Evolutionary conservation across 371 early-diverging fungal species (phyloP).

Genomic region (Rhizopus sp.): DNA sequence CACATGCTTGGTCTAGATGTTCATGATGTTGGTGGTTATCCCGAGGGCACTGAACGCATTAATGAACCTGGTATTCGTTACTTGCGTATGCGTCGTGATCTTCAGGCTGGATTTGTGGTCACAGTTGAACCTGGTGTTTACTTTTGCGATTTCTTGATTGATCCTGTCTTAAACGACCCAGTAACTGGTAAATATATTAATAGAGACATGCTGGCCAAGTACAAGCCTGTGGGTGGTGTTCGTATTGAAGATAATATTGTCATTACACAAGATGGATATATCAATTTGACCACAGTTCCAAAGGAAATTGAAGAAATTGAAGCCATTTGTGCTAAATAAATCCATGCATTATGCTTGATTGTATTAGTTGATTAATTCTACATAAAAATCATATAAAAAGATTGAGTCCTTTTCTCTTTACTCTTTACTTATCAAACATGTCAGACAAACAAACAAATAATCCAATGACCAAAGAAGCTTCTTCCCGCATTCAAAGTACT

Average conservation of each 20-base stretch:
- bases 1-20: constrained; percentile 79
- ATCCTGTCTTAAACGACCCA: constrained; percentile 58
- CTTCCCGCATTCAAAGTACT: constrained; percentile 16
- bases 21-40: constrained; percentile 92
- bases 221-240: constrained; percentile 86
- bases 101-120: constrained; percentile 82
- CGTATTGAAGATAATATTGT: constrained; percentile 92
- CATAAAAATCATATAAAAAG: no score
- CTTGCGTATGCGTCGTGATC: constrained; percentile 83
- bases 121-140: constrained; percentile 94
- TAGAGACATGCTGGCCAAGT: constrained; percentile 67
- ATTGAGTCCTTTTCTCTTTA: no score
- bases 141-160: constrained; percentile 62
- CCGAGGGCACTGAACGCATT: constrained; percentile 76
- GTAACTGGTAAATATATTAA: constrained; percentile 67
- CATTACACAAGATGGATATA: constrained; percentile 68
- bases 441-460: no score
- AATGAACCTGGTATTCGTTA: constrained; percentile 82
- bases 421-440: no score
- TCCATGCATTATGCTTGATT: no score
- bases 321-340: constrained; percentile 21
- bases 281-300: constrained; percentile 77
- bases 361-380: no score
- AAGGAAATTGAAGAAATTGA: constrained; percentile 78
- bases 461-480: constrained; percentile 5